These are phyloP conservation scores for Kazachstania sp. DNA, from an alignment of 1,139 yeast genomes.

Conservation along the genomic window DNA sequence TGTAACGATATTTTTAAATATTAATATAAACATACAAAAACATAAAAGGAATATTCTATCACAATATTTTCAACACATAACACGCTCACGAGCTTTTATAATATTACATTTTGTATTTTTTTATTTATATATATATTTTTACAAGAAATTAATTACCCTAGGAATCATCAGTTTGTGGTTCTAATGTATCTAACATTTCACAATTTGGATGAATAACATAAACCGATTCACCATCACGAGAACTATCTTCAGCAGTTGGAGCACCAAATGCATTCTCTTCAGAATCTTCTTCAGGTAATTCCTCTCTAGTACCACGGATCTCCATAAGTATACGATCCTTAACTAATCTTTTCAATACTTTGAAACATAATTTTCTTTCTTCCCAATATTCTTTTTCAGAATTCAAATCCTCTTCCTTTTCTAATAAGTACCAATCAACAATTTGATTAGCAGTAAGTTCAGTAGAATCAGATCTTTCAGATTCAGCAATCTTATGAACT, in stretches of 20 bases:
- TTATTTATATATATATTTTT: not conserved
- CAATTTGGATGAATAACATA: constrained; percentile 89
- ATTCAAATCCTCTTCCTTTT: constrained; percentile 61
- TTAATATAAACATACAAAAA: too few relatives aligned
- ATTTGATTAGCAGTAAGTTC: constrained; percentile 68
- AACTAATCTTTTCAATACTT: constrained; percentile 75
- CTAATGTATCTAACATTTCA: constrained; percentile 49
- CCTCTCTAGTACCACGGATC: constrained; percentile 54
- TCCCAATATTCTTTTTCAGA: constrained; percentile 63
- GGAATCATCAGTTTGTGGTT: constrained; percentile 6
- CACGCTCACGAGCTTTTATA: not conserved
- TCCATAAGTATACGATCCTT: constrained; percentile 82
- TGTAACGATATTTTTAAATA: too few relatives aligned
- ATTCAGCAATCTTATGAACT: constrained; percentile 60
- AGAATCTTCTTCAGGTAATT: constrained; percentile 33
- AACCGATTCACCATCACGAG: constrained; percentile 34
- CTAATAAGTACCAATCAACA: constrained; percentile 72
- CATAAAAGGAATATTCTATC: too few relatives aligned
- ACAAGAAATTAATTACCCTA: too few relatives aligned
- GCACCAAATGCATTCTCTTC: constrained; percentile 27
- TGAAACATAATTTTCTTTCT: constrained; percentile 65
- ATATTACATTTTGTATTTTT: not conserved
- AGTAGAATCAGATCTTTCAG: constrained; percentile 39
- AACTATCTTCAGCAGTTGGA: constrained; percentile 18
- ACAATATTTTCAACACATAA: too few relatives aligned